Conservation (phyloP, 2,329 filamentous ascomycete species). For the Colletotrichum sp. region DNA sequence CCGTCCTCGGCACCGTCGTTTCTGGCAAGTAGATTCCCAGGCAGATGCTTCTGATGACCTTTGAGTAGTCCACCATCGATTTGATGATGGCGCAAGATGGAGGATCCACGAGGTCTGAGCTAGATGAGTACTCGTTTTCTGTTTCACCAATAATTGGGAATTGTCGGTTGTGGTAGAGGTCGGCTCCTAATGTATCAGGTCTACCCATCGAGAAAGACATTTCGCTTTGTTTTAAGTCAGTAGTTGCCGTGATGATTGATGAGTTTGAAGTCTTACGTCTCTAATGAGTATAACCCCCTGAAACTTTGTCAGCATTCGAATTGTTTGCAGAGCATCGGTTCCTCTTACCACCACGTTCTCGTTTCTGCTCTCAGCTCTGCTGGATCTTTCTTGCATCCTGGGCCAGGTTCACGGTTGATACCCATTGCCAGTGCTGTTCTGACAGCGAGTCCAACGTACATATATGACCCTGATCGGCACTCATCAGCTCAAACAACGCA, state of each 20-base stretch:
- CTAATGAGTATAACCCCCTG: slow-evolving; percentile 48
- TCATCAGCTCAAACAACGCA: not conserved
- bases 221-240: slow-evolving; percentile 33
- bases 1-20: slow-evolving; percentile 20
- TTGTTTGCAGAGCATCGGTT: rapidly evolving
- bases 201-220: slow-evolving; percentile 53
- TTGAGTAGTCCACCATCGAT: slow-evolving; percentile 30
- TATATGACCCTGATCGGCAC: slow-evolving; percentile 40
- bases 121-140: not conserved
- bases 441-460: slow-evolving; percentile 52
- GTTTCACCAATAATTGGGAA: slow-evolving; percentile 28
- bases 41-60: slow-evolving; percentile 28
- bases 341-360: slow-evolving; percentile 49
- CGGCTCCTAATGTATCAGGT: slow-evolving; percentile 51
- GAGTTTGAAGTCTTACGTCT: slow-evolving; percentile 37
- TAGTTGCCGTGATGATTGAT: not conserved
- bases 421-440: slow-evolving; percentile 52
- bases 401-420: slow-evolving; percentile 45
- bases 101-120: slow-evolving; percentile 25
- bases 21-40: slow-evolving; percentile 28
- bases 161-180: slow-evolving; percentile 50
- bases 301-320: not conserved
- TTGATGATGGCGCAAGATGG: slow-evolving; percentile 30
- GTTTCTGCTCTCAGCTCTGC: slow-evolving; percentile 40
- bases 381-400: slow-evolving; percentile 33